phyloP scores from a whole-genome alignment of 1,284 basidiomycete genomes.

The Ustilago nuda region DNA sequence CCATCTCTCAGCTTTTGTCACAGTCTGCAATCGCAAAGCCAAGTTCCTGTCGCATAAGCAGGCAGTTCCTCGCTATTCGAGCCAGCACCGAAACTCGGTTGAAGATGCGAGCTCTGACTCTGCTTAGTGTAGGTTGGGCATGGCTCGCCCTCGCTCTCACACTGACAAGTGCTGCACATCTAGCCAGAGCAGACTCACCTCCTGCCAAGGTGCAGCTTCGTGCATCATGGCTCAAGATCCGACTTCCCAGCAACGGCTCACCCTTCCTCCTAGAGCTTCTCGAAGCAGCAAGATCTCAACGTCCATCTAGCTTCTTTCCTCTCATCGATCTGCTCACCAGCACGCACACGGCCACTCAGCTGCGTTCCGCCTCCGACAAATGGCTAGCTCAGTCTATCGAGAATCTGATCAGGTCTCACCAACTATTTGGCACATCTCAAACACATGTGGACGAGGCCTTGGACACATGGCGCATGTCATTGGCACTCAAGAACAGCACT shows the following conservation, averaged over 20 bases:
- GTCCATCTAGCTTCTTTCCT: constrained; percentile 49
- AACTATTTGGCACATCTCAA: constrained; percentile 14
- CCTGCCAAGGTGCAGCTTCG: constrained; percentile 82
- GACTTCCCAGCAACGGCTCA: constrained; percentile 24
- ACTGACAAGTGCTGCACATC: constrained; percentile 4
- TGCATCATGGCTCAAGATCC: constrained; percentile 80
- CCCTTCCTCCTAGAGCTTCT: constrained; percentile 79
- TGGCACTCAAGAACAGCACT: constrained; percentile 56
- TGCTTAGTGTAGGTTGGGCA: constrained; percentile 26
- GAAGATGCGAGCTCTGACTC: constrained; percentile 28
- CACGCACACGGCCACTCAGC: constrained; percentile 11
- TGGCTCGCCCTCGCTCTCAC: constrained; percentile 28
- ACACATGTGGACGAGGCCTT: constrained; percentile 13
- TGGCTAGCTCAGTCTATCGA: constrained; percentile 18
- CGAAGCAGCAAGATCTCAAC: constrained; percentile 73
- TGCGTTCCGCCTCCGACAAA: constrained; percentile 28
- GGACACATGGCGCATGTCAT: constrained; percentile 52
- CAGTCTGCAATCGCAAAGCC: background rate
- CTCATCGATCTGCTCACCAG: constrained; percentile 44
- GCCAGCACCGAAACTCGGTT: background rate
- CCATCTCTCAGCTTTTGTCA: background rate
- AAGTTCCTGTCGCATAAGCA: background rate
- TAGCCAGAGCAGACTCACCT: constrained; percentile 69
- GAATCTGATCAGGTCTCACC: constrained; percentile 11
- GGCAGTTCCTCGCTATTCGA: background rate